These are phyloP conservation scores for Phialophora verrucosa DNA, from an alignment of 2,329 filamentous ascomycete species.

Conservation along the genomic window DNA sequence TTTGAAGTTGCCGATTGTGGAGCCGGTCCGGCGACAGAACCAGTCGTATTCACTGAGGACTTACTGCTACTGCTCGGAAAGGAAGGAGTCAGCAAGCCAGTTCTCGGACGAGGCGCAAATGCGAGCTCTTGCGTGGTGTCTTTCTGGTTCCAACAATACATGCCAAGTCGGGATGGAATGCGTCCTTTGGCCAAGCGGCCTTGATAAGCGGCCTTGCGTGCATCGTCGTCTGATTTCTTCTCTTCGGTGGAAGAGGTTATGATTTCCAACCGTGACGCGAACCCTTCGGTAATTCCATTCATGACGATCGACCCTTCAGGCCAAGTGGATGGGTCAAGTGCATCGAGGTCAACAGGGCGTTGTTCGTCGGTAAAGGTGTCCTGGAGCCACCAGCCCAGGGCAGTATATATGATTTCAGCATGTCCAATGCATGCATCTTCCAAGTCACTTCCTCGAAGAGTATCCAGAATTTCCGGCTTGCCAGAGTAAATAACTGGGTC, in stretches of 20 bases:
- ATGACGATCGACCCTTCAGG: slow-evolving; percentile 21
- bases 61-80: background rate
- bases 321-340: slow-evolving; percentile 5
- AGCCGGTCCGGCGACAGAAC: background rate
- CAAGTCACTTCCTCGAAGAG: slow-evolving; percentile 20
- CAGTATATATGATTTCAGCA: slow-evolving; percentile 23
- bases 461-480: slow-evolving; percentile 17
- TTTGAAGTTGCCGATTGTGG: background rate
- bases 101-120: background rate
- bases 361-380: slow-evolving; percentile 21
- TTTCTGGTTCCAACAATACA: slow-evolving; percentile 12
- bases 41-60: background rate
- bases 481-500: slow-evolving; percentile 30
- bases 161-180: slow-evolving; percentile 18
- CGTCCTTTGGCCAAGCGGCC: slow-evolving; percentile 14
- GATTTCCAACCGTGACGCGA: slow-evolving; percentile 17
- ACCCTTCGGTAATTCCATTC: slow-evolving; percentile 26
- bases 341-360: slow-evolving; percentile 15
- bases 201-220: slow-evolving; percentile 21
- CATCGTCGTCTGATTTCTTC: slow-evolving; percentile 16
- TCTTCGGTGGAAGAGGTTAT: slow-evolving; percentile 23
- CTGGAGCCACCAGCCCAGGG: slow-evolving; percentile 19
- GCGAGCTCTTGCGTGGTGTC: slow-evolving; percentile 6
- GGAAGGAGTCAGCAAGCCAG: background rate
- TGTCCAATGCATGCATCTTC: slow-evolving; percentile 28